Conservation (phyloP, 768 basidiomycete genomes). For the Lactifluus echinatus region DNA sequence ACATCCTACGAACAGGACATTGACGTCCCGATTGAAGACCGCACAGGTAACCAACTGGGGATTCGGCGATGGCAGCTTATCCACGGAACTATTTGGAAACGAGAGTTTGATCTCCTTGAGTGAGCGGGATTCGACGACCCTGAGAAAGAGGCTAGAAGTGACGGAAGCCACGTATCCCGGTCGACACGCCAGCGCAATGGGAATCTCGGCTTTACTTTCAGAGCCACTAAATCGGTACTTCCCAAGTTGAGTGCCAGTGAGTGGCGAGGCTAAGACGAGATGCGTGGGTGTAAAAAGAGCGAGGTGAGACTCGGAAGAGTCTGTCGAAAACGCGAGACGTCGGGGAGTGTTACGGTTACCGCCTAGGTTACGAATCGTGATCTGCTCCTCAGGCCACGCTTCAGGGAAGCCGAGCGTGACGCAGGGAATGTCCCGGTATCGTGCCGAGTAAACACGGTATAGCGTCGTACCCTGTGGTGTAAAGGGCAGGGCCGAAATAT, state of each 20-base stretch:
- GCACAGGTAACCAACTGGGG: neutral
- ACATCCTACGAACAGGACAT: constrained; percentile 4
- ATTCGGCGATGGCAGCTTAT: neutral
- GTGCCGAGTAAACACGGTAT: constrained; percentile 9
- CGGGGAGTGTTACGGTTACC: neutral
- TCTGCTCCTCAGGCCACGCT: constrained; percentile 18
- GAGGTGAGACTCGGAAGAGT: neutral
- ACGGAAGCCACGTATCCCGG: neutral
- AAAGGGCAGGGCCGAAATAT: constrained; percentile 11
- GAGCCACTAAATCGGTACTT: constrained; percentile 1
- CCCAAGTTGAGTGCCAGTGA: constrained; percentile 7
- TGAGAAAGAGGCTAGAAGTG: constrained; percentile 11
- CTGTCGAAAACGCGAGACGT: constrained; percentile 4
- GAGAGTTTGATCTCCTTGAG: constrained; percentile 7
- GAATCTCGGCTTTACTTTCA: neutral
- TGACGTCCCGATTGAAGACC: neutral
- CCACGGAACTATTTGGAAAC: neutral
- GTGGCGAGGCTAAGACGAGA: neutral
- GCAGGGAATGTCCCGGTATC: constrained; percentile 14
- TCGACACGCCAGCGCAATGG: constrained; percentile 11
- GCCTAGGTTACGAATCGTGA: constrained; percentile 7
- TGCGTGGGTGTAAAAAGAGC: constrained; percentile 5
- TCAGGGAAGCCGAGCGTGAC: constrained; percentile 24
- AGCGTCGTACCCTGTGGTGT: constrained; percentile 7
- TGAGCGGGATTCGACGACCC: neutral